A percentile compares a stretch with the other conserved stretches of the same genome.
These are phyloP conservation scores for Protomyces lactucae-debilis DNA, from an alignment of 1,139 yeast genomes.

Conservation along the genomic window DNA sequence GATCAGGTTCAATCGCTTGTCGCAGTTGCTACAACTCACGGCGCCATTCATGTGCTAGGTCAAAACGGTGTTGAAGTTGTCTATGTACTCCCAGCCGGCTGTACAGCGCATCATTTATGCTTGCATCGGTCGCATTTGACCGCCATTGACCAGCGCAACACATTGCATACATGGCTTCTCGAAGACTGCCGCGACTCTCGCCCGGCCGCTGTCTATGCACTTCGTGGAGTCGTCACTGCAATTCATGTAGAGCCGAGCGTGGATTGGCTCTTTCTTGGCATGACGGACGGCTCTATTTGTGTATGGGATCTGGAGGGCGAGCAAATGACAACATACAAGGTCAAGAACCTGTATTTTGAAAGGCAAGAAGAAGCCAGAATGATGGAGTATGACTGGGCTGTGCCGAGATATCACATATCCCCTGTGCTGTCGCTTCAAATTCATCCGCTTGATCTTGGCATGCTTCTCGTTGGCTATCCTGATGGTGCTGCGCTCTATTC, in stretches of 20 bases:
- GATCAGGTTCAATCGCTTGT: slow-evolving; percentile 85
- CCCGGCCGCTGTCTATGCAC: slow-evolving; percentile 35
- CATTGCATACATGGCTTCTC: slow-evolving; percentile 64
- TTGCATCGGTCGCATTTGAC: slow-evolving; percentile 81
- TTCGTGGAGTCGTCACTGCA: slow-evolving; percentile 60
- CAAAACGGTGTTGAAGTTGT: slow-evolving; percentile 75
- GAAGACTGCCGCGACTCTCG: slow-evolving; percentile 46
- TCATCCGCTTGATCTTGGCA: slow-evolving; percentile 88
- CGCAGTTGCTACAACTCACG: slow-evolving; percentile 69
- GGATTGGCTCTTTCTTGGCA: slow-evolving; percentile 80
- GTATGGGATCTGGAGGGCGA: slow-evolving; percentile 86
- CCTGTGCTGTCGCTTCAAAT: slow-evolving; percentile 65
- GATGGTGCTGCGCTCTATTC: slow-evolving; percentile 68
- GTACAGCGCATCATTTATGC: slow-evolving; percentile 52
- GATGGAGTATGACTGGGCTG: slow-evolving; percentile 34
- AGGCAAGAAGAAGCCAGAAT: slow-evolving; percentile 27
- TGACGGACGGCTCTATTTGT: slow-evolving; percentile 65
- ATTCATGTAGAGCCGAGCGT: slow-evolving; percentile 76
- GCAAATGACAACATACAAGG: slow-evolving; percentile 49
- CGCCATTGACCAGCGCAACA: slow-evolving; percentile 53
- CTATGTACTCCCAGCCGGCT: slow-evolving; percentile 46
- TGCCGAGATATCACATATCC: slow-evolving; percentile 37
- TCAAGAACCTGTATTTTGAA: slow-evolving; percentile 68
- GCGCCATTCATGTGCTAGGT: slow-evolving; percentile 75
- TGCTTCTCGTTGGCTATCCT: slow-evolving; percentile 65